Evolutionary conservation across 1,284 basidiomycete genomes (phyloP), one percentile per base, ranked within the genome.

Genomic region (Austroboletus niveus): DNA sequence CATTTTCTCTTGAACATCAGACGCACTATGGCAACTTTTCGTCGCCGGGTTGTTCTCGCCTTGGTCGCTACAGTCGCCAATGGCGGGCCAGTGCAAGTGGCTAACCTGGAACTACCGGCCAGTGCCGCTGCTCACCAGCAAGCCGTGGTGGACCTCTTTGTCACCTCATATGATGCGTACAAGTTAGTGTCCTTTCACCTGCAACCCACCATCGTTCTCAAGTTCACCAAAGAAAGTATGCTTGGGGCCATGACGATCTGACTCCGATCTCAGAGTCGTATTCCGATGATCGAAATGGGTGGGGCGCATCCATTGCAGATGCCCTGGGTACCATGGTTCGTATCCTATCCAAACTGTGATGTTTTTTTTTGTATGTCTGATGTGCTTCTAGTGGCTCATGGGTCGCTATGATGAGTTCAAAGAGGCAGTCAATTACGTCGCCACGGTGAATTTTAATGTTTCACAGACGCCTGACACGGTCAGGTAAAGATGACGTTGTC

Each of bases 241-340:
- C 86, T 0, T 85, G 76, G 63, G 79, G 81, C 3, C 82, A 86
- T 57, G 86, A 88, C 50, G 80, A 86, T 51, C 65, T 88, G 22
- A 69, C 70, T 7, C 85, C 84, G 0, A 57, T 84, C 8, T 75
- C 71, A 17, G 57, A 75, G 60, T 69, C 74, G 2, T 82, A 74
- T 55, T 65, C 63, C 7, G 83, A 89, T 58, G 72, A 67, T 35
- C 77, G 78, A 17, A 84, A 85, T 62, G 86, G 86, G 12, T 89
- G 85, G 84, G 85, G 84, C 29, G 85, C 85, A 17, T 73, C 80
- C 12, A 81, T 87, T 42, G 75, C 81, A 12, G 86, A 89, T 60
- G 80, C 78, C 0, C 68, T 89, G 72, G 68, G 70, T 41, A 87
- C 87, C 0, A 78, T 87, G 78, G 83, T 84, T 56, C 41, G 74